Evolutionary conservation across 805 yeast species (phyloP), one percentile per base, ranked within the genome.

Genomic region (Monosporozyma siamensis): DNA sequence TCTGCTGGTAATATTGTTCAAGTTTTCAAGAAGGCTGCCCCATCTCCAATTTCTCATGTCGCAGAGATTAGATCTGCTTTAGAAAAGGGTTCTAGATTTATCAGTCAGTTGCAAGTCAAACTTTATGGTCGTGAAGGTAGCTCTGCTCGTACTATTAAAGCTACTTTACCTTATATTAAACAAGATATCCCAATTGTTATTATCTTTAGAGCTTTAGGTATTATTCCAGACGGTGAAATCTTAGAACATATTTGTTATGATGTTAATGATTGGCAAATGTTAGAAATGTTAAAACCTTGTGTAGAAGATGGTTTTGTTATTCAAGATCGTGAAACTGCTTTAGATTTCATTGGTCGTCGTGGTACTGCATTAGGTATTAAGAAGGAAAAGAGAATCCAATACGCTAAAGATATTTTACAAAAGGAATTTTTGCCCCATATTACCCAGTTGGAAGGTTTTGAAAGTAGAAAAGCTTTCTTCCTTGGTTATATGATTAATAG

Each of bases 201-300:
- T 61, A 96, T 92, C 18, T 92, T 92, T 67, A 77, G 99, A 71
- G 99, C 99, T 9, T 72, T 92, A 46, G 99, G 99, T 53, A 92
- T 92, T 39, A 96, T 92, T 18, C 97, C 97, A 32, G 99, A 92
- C 70, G 98, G 99, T 64, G 99, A 92, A 68, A 92, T 92, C 58
- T 71, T 92, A 59, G 97, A 92, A 66, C 98, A 92, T 66, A 92
- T 92, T 46, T 92, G 98, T 69, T 92, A 90, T 65, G 99, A 92
- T 65, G 88, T 87, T 47, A 84, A 82, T 52, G 99, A 92, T 70
- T 90, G 97, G 97, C 98, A 92, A 68, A 92, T 92, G 98, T 75
- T 92, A 65, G 99, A 92, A 68, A 87, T 92, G 92, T 74, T 92
- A 59, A 94, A 92, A 65, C 98, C 99, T 6, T 92, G 97, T 76